Conservation (phyloP, 2,329 filamentous ascomycete species). For the Alternaria angustiovoidea region DNA sequence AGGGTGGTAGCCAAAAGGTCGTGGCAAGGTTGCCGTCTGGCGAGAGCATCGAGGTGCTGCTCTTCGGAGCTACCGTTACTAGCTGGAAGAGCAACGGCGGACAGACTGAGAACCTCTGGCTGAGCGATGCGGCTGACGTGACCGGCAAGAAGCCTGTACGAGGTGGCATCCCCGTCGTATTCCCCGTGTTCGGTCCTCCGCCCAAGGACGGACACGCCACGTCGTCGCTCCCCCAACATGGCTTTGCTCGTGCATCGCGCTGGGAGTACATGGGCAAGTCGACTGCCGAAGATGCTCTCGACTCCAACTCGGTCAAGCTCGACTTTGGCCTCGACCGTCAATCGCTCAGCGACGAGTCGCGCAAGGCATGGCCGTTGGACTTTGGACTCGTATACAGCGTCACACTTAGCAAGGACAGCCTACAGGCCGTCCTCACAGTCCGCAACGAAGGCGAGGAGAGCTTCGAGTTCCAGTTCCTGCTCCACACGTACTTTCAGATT, state of each 20-base stretch:
- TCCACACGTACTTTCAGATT: slow-evolving; percentile 89
- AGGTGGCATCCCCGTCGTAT: slow-evolving; percentile 91
- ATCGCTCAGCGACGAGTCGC: slow-evolving; percentile 73
- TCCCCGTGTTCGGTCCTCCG: slow-evolving; percentile 86
- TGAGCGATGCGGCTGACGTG: slow-evolving; percentile 80
- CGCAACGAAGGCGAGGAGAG: slow-evolving; percentile 83
- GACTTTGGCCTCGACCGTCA: slow-evolving; percentile 88
- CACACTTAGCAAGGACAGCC: slow-evolving; percentile 75
- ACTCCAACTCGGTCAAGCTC: slow-evolving; percentile 76
- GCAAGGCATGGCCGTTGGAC: slow-evolving; percentile 80
- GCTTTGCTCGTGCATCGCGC: slow-evolving; percentile 85
- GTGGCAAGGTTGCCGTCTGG: slow-evolving; percentile 84
- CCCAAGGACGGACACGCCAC: slow-evolving; percentile 80
- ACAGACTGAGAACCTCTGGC: slow-evolving; percentile 79
- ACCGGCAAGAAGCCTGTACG: slow-evolving; percentile 90
- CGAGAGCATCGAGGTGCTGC: slow-evolving; percentile 83
- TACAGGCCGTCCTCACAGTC: slow-evolving; percentile 84
- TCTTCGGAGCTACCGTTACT: slow-evolving; percentile 91
- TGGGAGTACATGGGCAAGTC: slow-evolving; percentile 97
- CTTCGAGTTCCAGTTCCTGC: slow-evolving; percentile 89
- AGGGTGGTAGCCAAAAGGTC: slow-evolving; percentile 74
- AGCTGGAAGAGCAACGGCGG: slow-evolving; percentile 88
- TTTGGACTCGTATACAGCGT: slow-evolving; percentile 96
- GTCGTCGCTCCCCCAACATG: slow-evolving; percentile 84
- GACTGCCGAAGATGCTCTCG: slow-evolving; percentile 66